These are phyloP conservation scores for Coniochaeta sp. DNA, from an alignment of 2,329 filamentous ascomycete genomes.

Conservation along the genomic window DNA sequence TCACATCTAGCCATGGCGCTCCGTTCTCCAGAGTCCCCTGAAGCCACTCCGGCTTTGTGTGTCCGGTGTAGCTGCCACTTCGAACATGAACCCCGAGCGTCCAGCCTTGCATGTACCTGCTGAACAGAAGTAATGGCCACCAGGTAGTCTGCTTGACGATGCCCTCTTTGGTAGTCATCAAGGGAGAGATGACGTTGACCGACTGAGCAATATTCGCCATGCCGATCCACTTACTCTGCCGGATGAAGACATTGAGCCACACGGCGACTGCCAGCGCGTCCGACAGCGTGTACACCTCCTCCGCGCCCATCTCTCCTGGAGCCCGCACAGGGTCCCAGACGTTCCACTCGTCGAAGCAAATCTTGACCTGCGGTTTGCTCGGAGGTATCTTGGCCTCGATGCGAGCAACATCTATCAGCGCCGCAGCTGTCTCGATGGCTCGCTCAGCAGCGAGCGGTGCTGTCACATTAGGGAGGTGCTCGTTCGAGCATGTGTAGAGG, in stretches of 20 bases:
- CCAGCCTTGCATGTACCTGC: constrained; percentile 65
- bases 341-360: constrained; percentile 84
- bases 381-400: constrained; percentile 59
- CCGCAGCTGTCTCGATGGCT: constrained; percentile 61
- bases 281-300: constrained; percentile 67
- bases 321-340: constrained; percentile 70
- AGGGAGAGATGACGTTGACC: constrained; percentile 70
- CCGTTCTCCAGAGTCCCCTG: constrained; percentile 52
- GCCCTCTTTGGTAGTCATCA: constrained; percentile 62
- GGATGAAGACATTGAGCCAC: constrained; percentile 70
- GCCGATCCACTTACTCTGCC: constrained; percentile 61
- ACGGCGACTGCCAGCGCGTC: constrained; percentile 68
- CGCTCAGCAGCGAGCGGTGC: constrained; percentile 65
- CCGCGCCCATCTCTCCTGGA: constrained; percentile 62
- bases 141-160: constrained; percentile 66
- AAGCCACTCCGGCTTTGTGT: constrained; percentile 59
- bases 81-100: constrained; percentile 60
- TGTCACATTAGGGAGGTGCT: constrained; percentile 42
- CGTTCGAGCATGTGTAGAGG: constrained; percentile 59
- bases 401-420: constrained; percentile 64
- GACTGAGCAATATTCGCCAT: constrained; percentile 76
- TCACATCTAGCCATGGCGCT: constrained; percentile 61
- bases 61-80: constrained; percentile 55
- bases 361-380: constrained; percentile 54
- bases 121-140: constrained; percentile 66